Base-by-base conservation (phyloP, 1,284 basidiomycete species). In the Cryptococcus amylolentus region DNA sequence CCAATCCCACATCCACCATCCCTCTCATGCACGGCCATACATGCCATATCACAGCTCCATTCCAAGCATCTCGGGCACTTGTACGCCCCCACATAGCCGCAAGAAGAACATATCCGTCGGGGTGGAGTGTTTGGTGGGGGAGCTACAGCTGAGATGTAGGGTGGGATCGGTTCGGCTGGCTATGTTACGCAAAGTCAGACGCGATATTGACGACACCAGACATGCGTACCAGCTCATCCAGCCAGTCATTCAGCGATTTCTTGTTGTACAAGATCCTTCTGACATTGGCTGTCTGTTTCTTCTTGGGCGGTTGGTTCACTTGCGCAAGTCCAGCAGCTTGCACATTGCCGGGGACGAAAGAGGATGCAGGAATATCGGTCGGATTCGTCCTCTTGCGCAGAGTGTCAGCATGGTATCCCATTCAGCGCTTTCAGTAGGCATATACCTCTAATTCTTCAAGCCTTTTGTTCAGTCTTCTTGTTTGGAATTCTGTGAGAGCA, bases 361-460 rank as follows among this genome's bases (percentile, higher is more conserved):
- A 73, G 0, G 64, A 49, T 6, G 69, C 56, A 0, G 75, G 75
- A 44, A 74, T 72, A 54, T 77, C 75, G 27, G 73, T 73, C 0
- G 74, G 73, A 54, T 77, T 77, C 0, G 75, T 77, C 14, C 75
- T 66, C 73, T 75, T 41, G 46, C 6, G 12, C 41, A 54, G 9
- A 44, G 16, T 16, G 40, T 27, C 31, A 28, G 39, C 38, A 40
- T 37, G 26, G 9, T 23, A 18, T 27, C 4, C 44, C 43, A 18
- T 13, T 39, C 7, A 10, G 60, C 71, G 44, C 51, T 26, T 9
- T 4, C 20, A 46, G n/a, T 23, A 23, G 12, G n/a, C n/a, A 23
- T 3, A 23, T 26, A 75, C 75, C 65, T 77, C 75, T n/a, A 77
- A 66, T 20, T 77, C 75, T 14, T 75, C 75, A 5, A 77, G 60